These are phyloP conservation scores for Cryptococcus amylolentus DNA, from an alignment of 1,284 basidiomycete genomes.

Conservation along the genomic window DNA sequence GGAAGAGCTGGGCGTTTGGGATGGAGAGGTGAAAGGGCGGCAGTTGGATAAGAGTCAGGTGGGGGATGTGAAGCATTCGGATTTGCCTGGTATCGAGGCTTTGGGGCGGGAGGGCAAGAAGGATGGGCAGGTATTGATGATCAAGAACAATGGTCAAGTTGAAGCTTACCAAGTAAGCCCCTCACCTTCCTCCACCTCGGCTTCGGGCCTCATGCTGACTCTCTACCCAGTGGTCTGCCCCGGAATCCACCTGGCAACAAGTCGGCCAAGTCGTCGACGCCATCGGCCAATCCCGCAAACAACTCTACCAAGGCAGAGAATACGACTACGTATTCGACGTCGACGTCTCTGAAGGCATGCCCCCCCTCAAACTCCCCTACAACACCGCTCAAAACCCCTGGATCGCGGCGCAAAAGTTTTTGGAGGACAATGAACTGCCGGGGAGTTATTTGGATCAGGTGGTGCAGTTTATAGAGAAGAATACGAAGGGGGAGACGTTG, in stretches of 20 bases:
- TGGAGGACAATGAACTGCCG: conserved; percentile 79
- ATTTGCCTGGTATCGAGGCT: conserved; percentile 80
- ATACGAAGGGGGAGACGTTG: conserved; percentile 70
- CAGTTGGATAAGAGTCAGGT: conserved; percentile 64
- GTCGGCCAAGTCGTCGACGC: conserved; percentile 95
- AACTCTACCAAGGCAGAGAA: conserved; percentile 84
- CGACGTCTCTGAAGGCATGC: conserved; percentile 87
- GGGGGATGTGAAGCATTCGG: conserved; percentile 85
- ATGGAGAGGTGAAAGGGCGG: conserved; percentile 62
- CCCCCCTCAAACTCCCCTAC: conserved; percentile 90
- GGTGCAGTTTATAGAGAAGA: conserved; percentile 90
- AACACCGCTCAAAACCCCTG: conserved; percentile 91
- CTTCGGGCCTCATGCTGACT: background rate
- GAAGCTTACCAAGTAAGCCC: conserved; percentile 76
- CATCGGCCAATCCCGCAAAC: conserved; percentile 79
- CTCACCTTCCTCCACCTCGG: background rate
- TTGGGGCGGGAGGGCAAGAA: conserved; percentile 75
- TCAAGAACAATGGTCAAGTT: conserved; percentile 70
- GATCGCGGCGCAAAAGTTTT: conserved; percentile 81
- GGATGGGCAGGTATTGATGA: conserved; percentile 88
- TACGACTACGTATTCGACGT: conserved; percentile 99
- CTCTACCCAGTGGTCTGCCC: conserved; percentile 65
- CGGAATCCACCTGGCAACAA: conserved; percentile 74
- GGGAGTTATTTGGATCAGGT: conserved; percentile 83
- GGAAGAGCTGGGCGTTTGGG: conserved; percentile 65